phyloP scores from a whole-genome alignment of 306 rosid genomes.

The Dalbergia cultrata region DNA sequence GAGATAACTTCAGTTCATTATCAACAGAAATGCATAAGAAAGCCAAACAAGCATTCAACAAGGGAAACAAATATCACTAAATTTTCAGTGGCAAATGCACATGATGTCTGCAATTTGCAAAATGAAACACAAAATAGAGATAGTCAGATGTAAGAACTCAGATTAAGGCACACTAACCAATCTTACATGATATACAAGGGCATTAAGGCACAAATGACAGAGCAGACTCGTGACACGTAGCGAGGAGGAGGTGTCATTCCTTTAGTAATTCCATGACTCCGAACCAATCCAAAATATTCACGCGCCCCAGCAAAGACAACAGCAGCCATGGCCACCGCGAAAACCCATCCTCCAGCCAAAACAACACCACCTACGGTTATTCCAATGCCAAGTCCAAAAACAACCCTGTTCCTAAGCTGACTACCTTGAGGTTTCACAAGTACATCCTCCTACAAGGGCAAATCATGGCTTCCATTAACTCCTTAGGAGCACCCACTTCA shows the following conservation, averaged over 20 bases:
- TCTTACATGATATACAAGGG: constrained; percentile 87
- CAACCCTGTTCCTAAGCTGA: constrained; percentile 74
- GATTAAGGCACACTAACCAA: constrained; percentile 42
- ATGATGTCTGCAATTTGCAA: constrained; percentile 7
- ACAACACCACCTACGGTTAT: constrained; percentile 74
- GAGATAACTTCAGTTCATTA: constrained; percentile 1
- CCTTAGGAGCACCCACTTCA: constrained; percentile 40
- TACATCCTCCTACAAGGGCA: constrained; percentile 55
- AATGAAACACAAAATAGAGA: constrained; percentile 23
- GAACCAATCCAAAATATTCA: constrained; percentile 88
- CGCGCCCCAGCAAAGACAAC: constrained; percentile 79
- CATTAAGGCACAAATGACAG: constrained; percentile 86
- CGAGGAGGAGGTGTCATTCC: constrained; percentile 99
- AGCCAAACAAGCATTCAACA: constrained; percentile 2
- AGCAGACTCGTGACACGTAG: constrained; percentile 85
- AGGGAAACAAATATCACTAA: constrained; percentile 20
- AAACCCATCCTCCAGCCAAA: constrained; percentile 95
- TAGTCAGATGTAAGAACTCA: neutral
- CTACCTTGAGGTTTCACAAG: constrained; percentile 62
- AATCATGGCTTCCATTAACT: constrained; percentile 45
- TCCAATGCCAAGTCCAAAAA: constrained; percentile 93
- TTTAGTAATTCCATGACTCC: constrained; percentile 84
- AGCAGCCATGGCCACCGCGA: constrained; percentile 72
- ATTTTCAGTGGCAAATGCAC: constrained; percentile 32
- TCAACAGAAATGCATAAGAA: constrained; percentile 2